These are phyloP conservation scores for Salvia hispanica DNA, from an alignment of 257 asterid species.

Conservation along the genomic window DNA sequence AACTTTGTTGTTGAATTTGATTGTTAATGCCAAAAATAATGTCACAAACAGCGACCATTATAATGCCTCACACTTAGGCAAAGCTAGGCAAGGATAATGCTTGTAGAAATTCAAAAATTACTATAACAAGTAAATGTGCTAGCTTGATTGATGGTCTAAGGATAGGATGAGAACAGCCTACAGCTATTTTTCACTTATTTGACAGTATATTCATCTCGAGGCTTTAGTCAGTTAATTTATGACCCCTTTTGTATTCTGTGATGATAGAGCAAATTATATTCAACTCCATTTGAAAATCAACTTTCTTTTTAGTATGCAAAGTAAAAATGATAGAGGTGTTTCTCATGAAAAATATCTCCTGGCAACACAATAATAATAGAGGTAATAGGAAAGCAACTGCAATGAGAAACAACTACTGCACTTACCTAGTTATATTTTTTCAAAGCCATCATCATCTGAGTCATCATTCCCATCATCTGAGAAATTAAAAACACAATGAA, in stretches of 20 bases:
- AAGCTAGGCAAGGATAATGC: background rate
- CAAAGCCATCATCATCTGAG: slow-evolving; percentile 83
- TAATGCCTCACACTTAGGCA: background rate
- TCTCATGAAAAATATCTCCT: background rate
- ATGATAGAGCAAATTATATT: background rate
- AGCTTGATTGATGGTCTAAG: too few relatives aligned
- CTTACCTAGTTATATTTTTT: slow-evolving; percentile 69
- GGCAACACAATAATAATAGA: background rate
- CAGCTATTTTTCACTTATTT: background rate
- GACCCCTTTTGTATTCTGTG: background rate
- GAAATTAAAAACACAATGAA: slow-evolving; percentile 28
- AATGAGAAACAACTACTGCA: slow-evolving; percentile 11
- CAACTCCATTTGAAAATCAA: background rate
- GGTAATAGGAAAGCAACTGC: background rate
- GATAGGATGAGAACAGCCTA: background rate
- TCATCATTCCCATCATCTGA: slow-evolving; percentile 65
- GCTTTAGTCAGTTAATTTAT: background rate
- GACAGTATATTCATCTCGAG: background rate
- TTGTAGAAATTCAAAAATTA: background rate
- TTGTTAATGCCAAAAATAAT: background rate
- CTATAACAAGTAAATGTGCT: too few relatives aligned
- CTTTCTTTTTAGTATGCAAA: too few relatives aligned
- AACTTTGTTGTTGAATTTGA: background rate
- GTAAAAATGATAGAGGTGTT: too few relatives aligned
- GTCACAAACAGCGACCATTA: background rate